These are phyloP conservation scores for Komagataella phaffii DNA, from an alignment of 805 yeast genomes.

Conservation along the genomic window DNA sequence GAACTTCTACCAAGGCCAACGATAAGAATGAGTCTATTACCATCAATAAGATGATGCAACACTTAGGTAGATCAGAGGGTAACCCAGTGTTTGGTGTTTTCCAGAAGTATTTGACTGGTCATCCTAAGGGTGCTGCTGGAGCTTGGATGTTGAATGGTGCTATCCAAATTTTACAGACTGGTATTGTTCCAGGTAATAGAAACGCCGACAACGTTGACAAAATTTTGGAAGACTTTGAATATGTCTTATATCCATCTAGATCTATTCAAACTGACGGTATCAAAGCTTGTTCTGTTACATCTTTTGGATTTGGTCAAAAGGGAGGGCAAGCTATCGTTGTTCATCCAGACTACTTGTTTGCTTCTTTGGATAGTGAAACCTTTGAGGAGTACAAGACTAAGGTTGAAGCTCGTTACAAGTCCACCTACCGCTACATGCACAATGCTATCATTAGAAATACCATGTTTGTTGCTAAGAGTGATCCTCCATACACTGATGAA, in stretches of 20 bases:
- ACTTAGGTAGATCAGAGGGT: slow-evolving; percentile 94
- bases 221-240: slow-evolving; percentile 67
- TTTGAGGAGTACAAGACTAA: slow-evolving; percentile 61
- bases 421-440: slow-evolving; percentile 90
- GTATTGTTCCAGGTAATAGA: slow-evolving; percentile 96
- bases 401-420: slow-evolving; percentile 73
- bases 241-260: slow-evolving; percentile 89
- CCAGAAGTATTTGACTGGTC: slow-evolving; percentile 99
- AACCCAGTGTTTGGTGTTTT: slow-evolving; percentile 96
- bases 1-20: slow-evolving; percentile 96
- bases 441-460: slow-evolving; percentile 85
- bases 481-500: slow-evolving; percentile 85
- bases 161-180: slow-evolving; percentile 80
- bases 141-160: slow-evolving; percentile 99
- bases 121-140: slow-evolving; percentile 99
- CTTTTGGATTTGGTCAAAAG: slow-evolving; percentile 99
- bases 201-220: slow-evolving; percentile 95
- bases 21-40: slow-evolving; percentile 97
- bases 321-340: slow-evolving; percentile 93
- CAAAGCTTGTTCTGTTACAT: slow-evolving; percentile 93
- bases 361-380: slow-evolving; percentile 57
- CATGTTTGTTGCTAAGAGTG: slow-evolving; percentile 83
- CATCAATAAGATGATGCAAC: slow-evolving; percentile 83
- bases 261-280: slow-evolving; percentile 91
- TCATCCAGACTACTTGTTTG: slow-evolving; percentile 88